Percentiles rank a stretch among this genome's conserved stretches.
Evolutionary conservation across 192 early-diverging fungal species (phyloP).

Genomic region (Mortierella claussenii): DNA sequence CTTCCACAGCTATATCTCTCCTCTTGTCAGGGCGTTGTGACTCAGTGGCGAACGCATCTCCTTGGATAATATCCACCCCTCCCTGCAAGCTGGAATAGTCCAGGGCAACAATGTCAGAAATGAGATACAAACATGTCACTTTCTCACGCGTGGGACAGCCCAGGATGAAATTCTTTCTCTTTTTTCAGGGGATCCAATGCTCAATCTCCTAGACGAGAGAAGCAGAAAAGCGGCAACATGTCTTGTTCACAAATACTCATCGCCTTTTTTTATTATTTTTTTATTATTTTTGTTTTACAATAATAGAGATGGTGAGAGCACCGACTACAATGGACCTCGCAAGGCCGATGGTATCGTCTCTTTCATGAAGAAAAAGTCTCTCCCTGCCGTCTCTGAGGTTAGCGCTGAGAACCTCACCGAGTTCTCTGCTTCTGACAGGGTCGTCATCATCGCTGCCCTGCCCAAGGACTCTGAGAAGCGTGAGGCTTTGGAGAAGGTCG

Average conservation of each 20-base stretch:
- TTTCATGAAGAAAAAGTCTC: slow-evolving; percentile 94
- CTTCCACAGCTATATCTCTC: not conserved
- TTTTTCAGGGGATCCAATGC: not conserved
- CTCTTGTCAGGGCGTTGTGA: too few relatives aligned
- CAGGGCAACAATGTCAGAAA: too few relatives aligned
- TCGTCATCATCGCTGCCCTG: slow-evolving; percentile 91
- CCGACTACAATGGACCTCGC: slow-evolving; percentile 89
- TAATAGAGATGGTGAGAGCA: slow-evolving; percentile 65
- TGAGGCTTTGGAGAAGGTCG: slow-evolving; percentile 72
- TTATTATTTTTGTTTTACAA: not conserved
- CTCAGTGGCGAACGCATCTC: too few relatives aligned
- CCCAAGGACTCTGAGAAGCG: slow-evolving; percentile 71
- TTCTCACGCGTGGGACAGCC: not conserved
- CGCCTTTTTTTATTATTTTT: not conserved
- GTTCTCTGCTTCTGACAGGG: slow-evolving; percentile 87
- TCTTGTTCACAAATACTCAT: not conserved
- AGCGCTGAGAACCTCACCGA: slow-evolving; percentile 72
- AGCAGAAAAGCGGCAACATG: too few relatives aligned
- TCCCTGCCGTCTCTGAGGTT: slow-evolving; percentile 84
- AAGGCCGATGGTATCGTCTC: slow-evolving; percentile 87
- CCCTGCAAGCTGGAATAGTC: too few relatives aligned
- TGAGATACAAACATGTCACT: not conserved
- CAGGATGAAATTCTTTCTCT: not conserved
- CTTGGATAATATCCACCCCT: too few relatives aligned
- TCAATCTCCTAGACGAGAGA: too few relatives aligned